phyloP scores from a whole-genome alignment of 2,329 filamentous ascomycete genomes.

The Botrytis deweyae region DNA sequence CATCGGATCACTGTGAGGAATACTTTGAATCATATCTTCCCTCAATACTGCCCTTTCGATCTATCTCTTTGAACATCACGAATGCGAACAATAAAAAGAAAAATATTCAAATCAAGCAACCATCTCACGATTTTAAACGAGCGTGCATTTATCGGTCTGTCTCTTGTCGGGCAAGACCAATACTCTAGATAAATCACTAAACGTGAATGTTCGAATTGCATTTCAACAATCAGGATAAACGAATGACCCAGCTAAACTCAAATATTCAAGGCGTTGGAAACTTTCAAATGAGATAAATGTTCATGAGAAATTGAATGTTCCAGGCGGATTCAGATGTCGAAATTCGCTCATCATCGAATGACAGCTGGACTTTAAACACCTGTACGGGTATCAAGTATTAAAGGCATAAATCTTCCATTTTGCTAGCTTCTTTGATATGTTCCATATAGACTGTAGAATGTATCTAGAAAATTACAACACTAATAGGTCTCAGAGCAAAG shows the following conservation, averaged over 20 bases:
- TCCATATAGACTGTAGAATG: too few relatives aligned
- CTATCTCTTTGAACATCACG: too few relatives aligned
- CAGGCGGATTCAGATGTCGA: not conserved
- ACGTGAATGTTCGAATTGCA: not conserved
- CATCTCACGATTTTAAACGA: not conserved
- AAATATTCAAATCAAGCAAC: too few relatives aligned
- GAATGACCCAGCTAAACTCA: rapidly evolving
- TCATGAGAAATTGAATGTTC: not conserved
- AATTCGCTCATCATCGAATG: not conserved
- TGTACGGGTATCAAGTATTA: not conserved
- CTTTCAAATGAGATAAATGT: rapidly evolving
- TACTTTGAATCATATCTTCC: too few relatives aligned
- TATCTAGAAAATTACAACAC: not conserved
- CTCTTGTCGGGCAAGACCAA: too few relatives aligned
- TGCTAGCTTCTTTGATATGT: too few relatives aligned
- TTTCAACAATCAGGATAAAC: not conserved
- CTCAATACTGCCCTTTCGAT: too few relatives aligned
- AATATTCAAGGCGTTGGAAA: not conserved
- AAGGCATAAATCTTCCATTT: too few relatives aligned
- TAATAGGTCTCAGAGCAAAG: not conserved
- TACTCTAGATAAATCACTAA: not conserved
- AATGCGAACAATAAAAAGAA: rapidly evolving
- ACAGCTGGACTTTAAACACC: not conserved
- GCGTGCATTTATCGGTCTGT: too few relatives aligned
- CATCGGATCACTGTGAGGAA: too few relatives aligned